phyloP scores from a whole-genome alignment of 129 eudicot species.

The Saposhnikovia divaricata region DNA sequence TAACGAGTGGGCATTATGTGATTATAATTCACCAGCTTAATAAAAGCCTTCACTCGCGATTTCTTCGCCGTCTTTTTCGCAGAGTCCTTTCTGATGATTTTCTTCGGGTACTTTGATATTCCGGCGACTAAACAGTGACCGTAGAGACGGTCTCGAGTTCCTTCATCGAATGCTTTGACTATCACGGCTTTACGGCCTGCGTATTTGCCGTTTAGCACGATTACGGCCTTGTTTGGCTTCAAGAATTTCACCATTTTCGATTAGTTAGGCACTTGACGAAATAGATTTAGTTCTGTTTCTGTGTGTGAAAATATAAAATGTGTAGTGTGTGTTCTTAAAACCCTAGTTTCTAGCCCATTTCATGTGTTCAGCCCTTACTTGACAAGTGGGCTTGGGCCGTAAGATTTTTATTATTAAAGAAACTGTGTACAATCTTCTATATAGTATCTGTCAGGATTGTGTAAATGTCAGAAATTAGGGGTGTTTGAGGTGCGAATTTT shows the following conservation, averaged over 20 bases:
- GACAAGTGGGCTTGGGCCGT: too few species aligned
- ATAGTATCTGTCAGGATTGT: too few species aligned
- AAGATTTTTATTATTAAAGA: too few species aligned
- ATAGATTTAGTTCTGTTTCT: too few species aligned
- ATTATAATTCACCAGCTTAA: slow-evolving; percentile 21
- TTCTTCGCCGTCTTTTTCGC: slow-evolving; percentile 21
- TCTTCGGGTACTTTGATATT: slow-evolving; percentile 22
- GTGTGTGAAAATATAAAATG: too few species aligned
- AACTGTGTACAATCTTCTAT: too few species aligned
- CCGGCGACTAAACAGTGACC: slow-evolving; percentile 23
- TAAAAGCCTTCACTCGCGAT: slow-evolving; percentile 14
- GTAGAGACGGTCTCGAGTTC: slow-evolving; percentile 16
- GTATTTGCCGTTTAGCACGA: slow-evolving; percentile 12
- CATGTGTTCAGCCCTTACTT: too few species aligned
- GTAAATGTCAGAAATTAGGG: too few species aligned
- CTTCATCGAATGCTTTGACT: slow-evolving; percentile 14
- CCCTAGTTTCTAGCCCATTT: too few species aligned
- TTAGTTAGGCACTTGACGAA: not conserved
- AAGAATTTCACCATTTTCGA: slow-evolving; percentile 11
- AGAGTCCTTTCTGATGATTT: slow-evolving; percentile 17
- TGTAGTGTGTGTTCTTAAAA: too few species aligned
- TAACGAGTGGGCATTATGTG: slow-evolving; percentile 22
- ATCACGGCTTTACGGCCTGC: slow-evolving; percentile 20
- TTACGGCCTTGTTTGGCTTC: slow-evolving; percentile 20
- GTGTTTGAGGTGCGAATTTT: too few species aligned